Conservation (phyloP, 306 rosid genomes). For the Cucurbita ficifolia region DNA sequence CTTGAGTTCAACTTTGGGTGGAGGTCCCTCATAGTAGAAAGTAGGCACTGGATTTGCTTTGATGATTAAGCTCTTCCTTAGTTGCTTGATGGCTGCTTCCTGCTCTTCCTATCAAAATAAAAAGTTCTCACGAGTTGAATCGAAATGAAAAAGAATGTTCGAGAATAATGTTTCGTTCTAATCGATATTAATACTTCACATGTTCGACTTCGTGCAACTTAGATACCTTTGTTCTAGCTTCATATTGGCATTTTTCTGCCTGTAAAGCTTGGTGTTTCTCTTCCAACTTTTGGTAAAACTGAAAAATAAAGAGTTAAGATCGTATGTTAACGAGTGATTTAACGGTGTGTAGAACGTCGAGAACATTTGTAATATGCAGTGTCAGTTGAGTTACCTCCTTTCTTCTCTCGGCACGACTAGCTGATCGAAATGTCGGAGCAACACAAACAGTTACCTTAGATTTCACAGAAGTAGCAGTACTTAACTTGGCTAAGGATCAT, state of each 20-base stretch:
- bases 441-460: conserved; percentile 71
- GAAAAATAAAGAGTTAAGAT: conserved; percentile 18
- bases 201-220: background rate
- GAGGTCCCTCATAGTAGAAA: conserved; percentile 85
- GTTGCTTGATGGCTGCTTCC: conserved; percentile 70
- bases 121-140: background rate
- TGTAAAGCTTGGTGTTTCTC: conserved; percentile 85
- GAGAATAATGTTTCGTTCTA: background rate
- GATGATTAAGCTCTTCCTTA: conserved; percentile 72
- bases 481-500: conserved; percentile 37
- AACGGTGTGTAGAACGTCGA: background rate
- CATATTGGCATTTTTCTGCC: conserved; percentile 58
- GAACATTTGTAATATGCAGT: background rate
- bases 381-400: conserved; percentile 46
- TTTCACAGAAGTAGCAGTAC: conserved; percentile 59
- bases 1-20: conserved; percentile 70
- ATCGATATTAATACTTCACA: no score
- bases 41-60: conserved; percentile 94
- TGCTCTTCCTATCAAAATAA: conserved; percentile 66
- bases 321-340: background rate
- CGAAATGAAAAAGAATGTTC: background rate
- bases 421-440: conserved; percentile 62
- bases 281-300: conserved; percentile 75
- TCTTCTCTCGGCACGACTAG: conserved; percentile 80
- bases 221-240: conserved; percentile 78